Percentiles rank a stretch among this genome's conserved stretches.
phyloP scores from a whole-genome alignment of 129 eudicot species.

The Oenanthe sinensis region DNA sequence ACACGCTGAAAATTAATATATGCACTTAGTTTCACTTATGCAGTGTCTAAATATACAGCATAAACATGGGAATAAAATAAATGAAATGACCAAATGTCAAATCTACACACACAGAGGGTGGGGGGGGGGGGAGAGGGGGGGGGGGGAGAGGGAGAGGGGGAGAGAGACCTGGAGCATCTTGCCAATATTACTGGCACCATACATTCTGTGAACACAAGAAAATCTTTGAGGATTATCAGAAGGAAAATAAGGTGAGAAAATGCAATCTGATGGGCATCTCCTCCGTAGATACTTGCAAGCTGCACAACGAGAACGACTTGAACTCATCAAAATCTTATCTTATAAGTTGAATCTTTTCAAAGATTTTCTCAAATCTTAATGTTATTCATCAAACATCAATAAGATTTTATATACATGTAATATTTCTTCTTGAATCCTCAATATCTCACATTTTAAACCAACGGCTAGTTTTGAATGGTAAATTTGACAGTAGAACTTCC shows the following conservation, averaged over 20 bases:
- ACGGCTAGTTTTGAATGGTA: conserved; percentile 9
- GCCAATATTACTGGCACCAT: conserved; percentile 36
- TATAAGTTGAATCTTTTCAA: not conserved
- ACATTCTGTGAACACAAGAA: conserved; percentile 35
- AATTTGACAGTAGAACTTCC: not conserved
- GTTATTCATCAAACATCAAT: not conserved
- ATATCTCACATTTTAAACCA: not conserved
- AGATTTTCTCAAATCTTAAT: not conserved
- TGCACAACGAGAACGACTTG: conserved; percentile 31
- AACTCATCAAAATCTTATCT: conserved; percentile 8
- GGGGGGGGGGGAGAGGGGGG: not conserved
- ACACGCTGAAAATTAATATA: not conserved
- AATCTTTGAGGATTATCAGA: conserved; percentile 32
- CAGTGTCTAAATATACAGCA: not conserved
- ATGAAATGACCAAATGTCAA: not conserved
- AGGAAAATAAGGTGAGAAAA: conserved; percentile 37
- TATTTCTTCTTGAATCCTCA: not conserved
- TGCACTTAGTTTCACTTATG: not conserved
- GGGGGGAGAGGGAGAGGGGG: not conserved
- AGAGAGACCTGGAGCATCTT: conserved; percentile 36
- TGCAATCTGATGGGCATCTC: conserved; percentile 36
- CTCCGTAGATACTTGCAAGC: conserved; percentile 45
- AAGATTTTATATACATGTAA: not conserved
- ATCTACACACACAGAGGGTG: not conserved
- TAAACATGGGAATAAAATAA: not conserved